Percentiles rank a stretch among this genome's conserved stretches.
These are phyloP conservation scores for Albifimbria verrucaria DNA, from an alignment of 2,329 filamentous ascomycete genomes.

Conservation along the genomic window DNA sequence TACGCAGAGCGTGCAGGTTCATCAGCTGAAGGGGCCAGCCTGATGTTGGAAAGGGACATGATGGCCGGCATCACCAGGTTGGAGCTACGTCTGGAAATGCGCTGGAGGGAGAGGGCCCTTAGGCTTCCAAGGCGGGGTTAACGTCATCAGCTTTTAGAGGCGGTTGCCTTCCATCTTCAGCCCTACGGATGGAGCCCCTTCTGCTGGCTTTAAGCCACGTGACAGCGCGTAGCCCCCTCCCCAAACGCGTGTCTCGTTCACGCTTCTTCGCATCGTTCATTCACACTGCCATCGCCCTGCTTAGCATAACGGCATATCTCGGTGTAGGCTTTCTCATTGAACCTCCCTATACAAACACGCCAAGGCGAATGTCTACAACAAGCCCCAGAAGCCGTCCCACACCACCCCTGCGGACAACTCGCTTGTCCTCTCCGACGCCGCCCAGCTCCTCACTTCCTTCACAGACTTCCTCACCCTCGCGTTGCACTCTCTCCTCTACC, in stretches of 20 bases:
- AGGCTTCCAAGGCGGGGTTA: background rate
- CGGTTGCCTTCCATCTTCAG: conserved; percentile 3
- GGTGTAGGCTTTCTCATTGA: no score
- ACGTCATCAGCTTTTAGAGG: conserved; percentile 2
- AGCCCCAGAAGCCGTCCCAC: background rate
- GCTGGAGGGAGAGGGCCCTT: background rate
- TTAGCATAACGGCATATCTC: background rate
- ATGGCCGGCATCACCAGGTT: no score
- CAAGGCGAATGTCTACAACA: conserved; percentile 2
- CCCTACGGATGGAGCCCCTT: conserved; percentile 2
- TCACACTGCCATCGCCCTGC: background rate
- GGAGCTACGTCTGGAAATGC: background rate
- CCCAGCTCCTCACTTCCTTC: conserved; percentile 63
- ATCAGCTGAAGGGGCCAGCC: background rate
- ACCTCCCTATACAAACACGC: no score
- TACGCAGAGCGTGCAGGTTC: background rate
- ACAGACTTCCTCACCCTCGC: conserved; percentile 77
- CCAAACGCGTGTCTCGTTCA: conserved; percentile 10
- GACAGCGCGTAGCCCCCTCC: background rate
- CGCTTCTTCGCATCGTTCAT: background rate
- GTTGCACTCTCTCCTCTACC: conserved; percentile 82
- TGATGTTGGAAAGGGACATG: background rate
- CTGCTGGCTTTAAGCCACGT: background rate
- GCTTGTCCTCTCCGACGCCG: conserved; percentile 33
- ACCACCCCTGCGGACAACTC: conserved; percentile 4